These are phyloP conservation scores for Senecio squalidus DNA, from an alignment of 140 eudicot species.

Conservation along the genomic window DNA sequence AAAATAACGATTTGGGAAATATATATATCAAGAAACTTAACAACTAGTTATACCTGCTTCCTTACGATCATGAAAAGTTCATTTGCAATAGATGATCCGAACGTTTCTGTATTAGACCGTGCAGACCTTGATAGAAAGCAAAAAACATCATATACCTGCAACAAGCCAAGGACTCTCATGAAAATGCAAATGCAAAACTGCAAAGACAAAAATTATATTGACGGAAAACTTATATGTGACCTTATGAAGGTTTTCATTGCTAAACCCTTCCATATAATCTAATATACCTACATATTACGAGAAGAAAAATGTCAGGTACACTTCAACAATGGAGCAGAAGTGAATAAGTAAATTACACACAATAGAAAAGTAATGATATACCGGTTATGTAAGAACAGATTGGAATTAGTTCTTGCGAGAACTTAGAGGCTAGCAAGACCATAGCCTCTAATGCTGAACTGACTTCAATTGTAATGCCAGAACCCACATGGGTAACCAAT, in stretches of 20 bases:
- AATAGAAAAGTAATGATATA: constrained; percentile 19
- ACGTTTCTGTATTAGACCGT: constrained; percentile 40
- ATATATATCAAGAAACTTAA: neutral
- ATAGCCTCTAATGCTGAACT: constrained; percentile 72
- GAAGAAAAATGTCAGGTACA: constrained; percentile 11
- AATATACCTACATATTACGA: constrained; percentile 46
- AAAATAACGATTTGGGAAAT: neutral
- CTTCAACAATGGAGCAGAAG: constrained; percentile 9
- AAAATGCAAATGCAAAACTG: constrained; percentile 9
- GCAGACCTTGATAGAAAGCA: constrained; percentile 56
- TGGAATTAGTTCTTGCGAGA: constrained; percentile 59
- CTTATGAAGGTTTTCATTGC: constrained; percentile 71
- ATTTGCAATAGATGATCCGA: constrained; percentile 55
- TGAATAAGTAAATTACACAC: neutral
- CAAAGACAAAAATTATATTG: neutral
- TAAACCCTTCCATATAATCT: constrained; percentile 79
- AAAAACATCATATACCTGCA: constrained; percentile 71
- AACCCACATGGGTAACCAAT: constrained; percentile 77
- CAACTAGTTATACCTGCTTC: constrained; percentile 53
- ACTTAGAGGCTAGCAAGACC: constrained; percentile 64
- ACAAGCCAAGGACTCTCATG: neutral
- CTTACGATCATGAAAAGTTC: constrained; percentile 79
- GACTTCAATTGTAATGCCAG: constrained; percentile 62
- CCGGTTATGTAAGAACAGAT: constrained; percentile 73
- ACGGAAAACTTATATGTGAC: constrained; percentile 25